Conservation (phyloP, 495 filamentous ascomycete genomes). For the Talaromyces adpressus region DNA sequence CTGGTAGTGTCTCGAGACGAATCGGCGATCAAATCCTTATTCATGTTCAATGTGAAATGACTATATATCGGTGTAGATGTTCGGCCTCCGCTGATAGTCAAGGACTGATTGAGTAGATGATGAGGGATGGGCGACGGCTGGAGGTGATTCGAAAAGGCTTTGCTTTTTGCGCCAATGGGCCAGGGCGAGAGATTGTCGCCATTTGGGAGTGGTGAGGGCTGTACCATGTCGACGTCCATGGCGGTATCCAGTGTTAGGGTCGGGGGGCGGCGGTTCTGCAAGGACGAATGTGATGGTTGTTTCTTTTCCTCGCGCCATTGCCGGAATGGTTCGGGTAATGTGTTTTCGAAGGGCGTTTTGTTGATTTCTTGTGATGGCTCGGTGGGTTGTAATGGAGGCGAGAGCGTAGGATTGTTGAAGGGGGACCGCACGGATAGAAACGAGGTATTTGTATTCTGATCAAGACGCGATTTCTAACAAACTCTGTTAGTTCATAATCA, state of each 20-base stretch:
- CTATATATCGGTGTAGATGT: constrained; percentile 33
- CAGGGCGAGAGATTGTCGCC: constrained; percentile 27
- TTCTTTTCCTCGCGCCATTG: constrained; percentile 8
- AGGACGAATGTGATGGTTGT: neutral
- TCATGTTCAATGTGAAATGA: constrained; percentile 23
- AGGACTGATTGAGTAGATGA: constrained; percentile 24
- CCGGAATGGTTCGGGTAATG: neutral
- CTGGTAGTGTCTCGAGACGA: constrained; percentile 8
- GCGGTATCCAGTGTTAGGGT: constrained; percentile 13
- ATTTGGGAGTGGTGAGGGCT: constrained; percentile 20
- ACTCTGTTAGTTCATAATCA: neutral
- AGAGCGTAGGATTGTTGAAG: neutral
- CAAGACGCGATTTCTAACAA: neutral
- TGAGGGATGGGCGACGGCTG: constrained; percentile 47
- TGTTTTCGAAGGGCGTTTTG: neutral
- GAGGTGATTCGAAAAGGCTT: constrained; percentile 25
- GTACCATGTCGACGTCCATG: constrained; percentile 48
- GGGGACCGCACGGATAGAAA: neutral
- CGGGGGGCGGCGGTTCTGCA: constrained; percentile 7
- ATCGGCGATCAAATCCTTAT: constrained; percentile 15
- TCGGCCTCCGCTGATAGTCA: constrained; percentile 24
- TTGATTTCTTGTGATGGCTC: neutral
- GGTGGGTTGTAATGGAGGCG: neutral
- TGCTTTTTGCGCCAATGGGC: constrained; percentile 16
- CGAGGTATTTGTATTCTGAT: neutral